These are phyloP conservation scores for Paramecium sexaurelia DNA, from an alignment of 73 alveolate species.

Conservation along the genomic window DNA sequence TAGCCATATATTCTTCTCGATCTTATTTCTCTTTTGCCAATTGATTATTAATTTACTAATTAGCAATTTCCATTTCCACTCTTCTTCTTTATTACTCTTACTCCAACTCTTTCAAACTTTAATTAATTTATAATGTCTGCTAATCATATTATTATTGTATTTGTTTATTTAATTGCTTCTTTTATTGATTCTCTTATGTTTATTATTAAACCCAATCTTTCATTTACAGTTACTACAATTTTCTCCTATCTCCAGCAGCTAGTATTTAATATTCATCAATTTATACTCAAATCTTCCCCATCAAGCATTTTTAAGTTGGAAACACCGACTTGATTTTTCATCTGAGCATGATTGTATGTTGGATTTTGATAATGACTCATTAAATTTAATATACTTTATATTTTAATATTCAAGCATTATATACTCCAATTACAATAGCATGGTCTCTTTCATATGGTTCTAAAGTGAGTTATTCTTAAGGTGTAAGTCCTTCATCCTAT, in stretches of 20 bases:
- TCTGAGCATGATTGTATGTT: slow-evolving; percentile 25
- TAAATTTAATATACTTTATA: slow-evolving; percentile 23
- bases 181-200: slow-evolving; percentile 71
- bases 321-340: slow-evolving; percentile 50
- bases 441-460: slow-evolving; percentile 99
- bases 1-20: slow-evolving; percentile 61
- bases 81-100: slow-evolving; percentile 69
- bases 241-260: slow-evolving; percentile 66
- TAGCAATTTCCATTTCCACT: slow-evolving; percentile 74
- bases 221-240: slow-evolving; percentile 55
- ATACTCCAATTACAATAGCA: slow-evolving; percentile 97
- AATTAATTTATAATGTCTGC: slow-evolving; percentile 68
- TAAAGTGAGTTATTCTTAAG: slow-evolving; percentile 93
- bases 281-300: slow-evolving; percentile 52
- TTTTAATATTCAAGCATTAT: slow-evolving; percentile 79
- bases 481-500: slow-evolving; percentile 91
- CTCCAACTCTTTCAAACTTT: slow-evolving; percentile 65
- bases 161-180: slow-evolving; percentile 36
- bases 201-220: slow-evolving; percentile 79
- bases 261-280: not conserved
- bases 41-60: slow-evolving; percentile 71
- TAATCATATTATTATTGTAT: slow-evolving; percentile 70
- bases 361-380: slow-evolving; percentile 55
- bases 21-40: slow-evolving; percentile 79
- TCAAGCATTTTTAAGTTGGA: slow-evolving; percentile 39